phyloP scores from a whole-genome alignment of 2,329 filamentous ascomycete genomes.

The Plenodomus tracheiphilus region DNA sequence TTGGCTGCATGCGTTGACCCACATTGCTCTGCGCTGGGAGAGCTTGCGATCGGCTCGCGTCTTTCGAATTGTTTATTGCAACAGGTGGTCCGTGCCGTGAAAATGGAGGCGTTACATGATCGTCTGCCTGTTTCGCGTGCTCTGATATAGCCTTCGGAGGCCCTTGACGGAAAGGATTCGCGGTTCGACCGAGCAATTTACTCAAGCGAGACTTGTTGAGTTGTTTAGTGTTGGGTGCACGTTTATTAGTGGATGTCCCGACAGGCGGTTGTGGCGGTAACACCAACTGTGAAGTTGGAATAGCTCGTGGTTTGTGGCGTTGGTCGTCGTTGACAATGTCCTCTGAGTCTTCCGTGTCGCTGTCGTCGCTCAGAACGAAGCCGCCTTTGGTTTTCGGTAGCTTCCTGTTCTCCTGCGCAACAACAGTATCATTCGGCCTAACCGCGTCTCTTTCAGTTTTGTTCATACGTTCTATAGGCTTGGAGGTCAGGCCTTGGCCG shows the following conservation, averaged over 20 bases:
- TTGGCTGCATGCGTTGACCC: background rate
- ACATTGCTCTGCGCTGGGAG: background rate
- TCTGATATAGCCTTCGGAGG: background rate
- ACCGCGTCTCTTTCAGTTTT: background rate
- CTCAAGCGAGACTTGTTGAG: slow-evolving; percentile 7
- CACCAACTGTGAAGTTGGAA: no score
- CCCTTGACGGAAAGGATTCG: background rate
- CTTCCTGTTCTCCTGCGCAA: background rate
- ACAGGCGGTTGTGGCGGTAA: background rate
- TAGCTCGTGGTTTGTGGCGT: background rate
- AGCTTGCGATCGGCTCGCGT: background rate
- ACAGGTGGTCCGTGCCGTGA: background rate
- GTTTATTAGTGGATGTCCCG: background rate
- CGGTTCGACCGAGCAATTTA: slow-evolving; percentile 3
- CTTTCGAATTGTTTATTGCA: background rate
- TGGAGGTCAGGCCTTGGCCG: no score
- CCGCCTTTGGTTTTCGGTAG: slow-evolving; percentile 10
- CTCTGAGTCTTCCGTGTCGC: slow-evolving; percentile 1
- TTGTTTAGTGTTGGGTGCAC: background rate
- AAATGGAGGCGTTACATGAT: background rate
- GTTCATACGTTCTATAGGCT: background rate
- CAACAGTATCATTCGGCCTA: background rate
- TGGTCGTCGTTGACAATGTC: background rate
- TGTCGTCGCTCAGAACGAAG: slow-evolving; percentile 12
- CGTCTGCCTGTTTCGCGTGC: no score